These are phyloP conservation scores for Termitomyces sp. DNA, from an alignment of 768 basidiomycete species.

Conservation along the genomic window DNA sequence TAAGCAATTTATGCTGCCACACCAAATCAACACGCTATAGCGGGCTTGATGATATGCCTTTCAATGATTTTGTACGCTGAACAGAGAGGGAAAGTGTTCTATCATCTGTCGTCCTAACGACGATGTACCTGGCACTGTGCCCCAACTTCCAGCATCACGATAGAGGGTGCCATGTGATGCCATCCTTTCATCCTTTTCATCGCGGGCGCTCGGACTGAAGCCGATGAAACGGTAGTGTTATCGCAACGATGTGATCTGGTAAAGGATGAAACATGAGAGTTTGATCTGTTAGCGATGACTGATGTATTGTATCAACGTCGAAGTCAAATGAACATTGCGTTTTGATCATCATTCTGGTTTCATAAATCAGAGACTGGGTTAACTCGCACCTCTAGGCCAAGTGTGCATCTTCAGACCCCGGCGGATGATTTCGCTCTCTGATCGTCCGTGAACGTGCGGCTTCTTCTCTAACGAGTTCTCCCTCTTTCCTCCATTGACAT, in stretches of 20 bases:
- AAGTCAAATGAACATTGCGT: neutral
- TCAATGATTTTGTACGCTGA: no score
- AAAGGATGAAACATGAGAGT: no score
- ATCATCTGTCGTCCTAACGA: neutral
- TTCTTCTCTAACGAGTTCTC: conserved; percentile 46
- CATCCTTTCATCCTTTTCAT: neutral
- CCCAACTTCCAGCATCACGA: neutral
- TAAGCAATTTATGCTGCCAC: neutral
- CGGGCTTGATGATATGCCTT: neutral
- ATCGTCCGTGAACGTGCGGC: conserved; percentile 27
- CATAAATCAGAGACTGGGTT: neutral
- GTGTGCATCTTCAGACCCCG: conserved; percentile 9
- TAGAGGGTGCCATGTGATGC: neutral
- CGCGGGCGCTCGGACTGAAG: neutral
- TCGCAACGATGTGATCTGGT: neutral
- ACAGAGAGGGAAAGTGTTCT: no score
- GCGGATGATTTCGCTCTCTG: conserved; percentile 22
- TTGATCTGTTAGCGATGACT: neutral
- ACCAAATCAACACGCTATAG: no score
- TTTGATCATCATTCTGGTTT: neutral
- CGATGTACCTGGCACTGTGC: neutral
- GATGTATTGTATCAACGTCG: neutral
- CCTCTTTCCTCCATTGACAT: conserved; percentile 72
- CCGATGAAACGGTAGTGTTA: neutral
- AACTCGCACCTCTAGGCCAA: neutral